Base-by-base conservation (phyloP, 2,329 filamentous ascomycete species). In the Eurotiales sp. region DNA sequence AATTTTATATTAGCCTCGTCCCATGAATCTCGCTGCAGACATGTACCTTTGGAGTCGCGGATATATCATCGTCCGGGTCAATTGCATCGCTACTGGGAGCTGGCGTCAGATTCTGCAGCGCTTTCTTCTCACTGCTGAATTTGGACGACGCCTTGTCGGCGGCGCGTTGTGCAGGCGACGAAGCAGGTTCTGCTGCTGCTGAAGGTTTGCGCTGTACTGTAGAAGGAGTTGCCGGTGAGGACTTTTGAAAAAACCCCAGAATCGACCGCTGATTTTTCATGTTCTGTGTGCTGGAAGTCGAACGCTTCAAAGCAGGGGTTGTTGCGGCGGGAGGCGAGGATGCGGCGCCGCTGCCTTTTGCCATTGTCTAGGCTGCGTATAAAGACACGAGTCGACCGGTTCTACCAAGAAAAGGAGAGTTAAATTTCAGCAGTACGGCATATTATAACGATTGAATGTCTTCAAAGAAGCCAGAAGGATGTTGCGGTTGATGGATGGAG, bases 51-150 rank as follows among this genome's bases (percentile, higher is more conserved):
- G 34, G 42, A n/a, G 15, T 29, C 22, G 15, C 34, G 55, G 63
- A 58, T 17, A 57, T 59, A 14, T 81, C 76, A 59, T 87, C 83
- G 56, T 88, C 83, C 0, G 85, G 83, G 48, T 86, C 83, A 22
- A 82, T 67, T 30, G 79, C 80, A 69, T 95, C 89, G 69, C 90
- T 95, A 68, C 88, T 95, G 4, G 90, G 86, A 5, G 86, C 80
- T 4, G 90, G 89, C 0, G 89, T 91, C 53, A 85, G 72, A 53
- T 76, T 77, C 32, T 75, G 72, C 53, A 61, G 71, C 53, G 61
- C 71, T 60, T 62, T 75, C 61, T 58, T 67, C 4, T 21, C 21
- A 15, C 12, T 21, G 56, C 56, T 65, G 59, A 56, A 63, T 52
- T 58, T 72, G 72, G 61, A 78, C 12, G 54, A 52, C 46, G 43